These are phyloP conservation scores for Sporothrix inflata DNA, from an alignment of 2,329 filamentous ascomycete genomes.

Conservation along the genomic window DNA sequence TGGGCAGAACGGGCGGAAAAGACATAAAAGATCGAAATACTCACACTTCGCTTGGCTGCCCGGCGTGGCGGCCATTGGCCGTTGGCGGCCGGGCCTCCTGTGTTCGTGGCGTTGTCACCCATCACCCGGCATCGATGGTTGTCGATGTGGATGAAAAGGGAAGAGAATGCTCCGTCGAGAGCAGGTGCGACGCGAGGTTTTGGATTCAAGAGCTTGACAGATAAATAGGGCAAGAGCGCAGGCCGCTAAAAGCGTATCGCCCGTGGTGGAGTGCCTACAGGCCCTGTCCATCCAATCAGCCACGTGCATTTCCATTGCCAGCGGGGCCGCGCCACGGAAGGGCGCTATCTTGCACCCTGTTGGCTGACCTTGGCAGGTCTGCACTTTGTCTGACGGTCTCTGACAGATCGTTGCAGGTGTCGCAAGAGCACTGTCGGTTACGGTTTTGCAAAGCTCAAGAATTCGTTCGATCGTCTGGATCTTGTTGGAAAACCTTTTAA, in stretches of 20 bases:
- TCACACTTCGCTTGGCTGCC: conserved; percentile 52
- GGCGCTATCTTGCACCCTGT: not conserved
- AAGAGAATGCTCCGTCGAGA: not conserved
- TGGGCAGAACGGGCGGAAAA: not conserved
- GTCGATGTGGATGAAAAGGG: not conserved
- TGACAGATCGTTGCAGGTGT: conserved; percentile 1
- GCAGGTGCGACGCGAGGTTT: conserved; percentile 16
- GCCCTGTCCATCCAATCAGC: conserved; percentile 11
- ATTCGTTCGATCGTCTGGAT: too few relatives aligned
- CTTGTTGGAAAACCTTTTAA: not conserved
- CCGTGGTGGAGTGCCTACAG: not conserved
- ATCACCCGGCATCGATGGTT: conserved; percentile 32
- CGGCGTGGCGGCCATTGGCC: conserved; percentile 49
- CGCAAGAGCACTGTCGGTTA: too few relatives aligned
- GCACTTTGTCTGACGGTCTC: not conserved
- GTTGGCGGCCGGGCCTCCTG: conserved; percentile 30
- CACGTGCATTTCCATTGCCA: conserved; percentile 3
- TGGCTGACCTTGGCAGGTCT: not conserved
- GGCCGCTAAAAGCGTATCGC: conserved; percentile 13
- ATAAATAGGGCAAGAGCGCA: not conserved
- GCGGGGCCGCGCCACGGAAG: not conserved
- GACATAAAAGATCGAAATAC: conserved; percentile 30
- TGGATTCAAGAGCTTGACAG: conserved; percentile 9
- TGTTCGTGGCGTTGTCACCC: conserved; percentile 38
- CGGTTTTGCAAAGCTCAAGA: not conserved